phyloP scores from a whole-genome alignment of 2,329 filamentous ascomycete species.

The Rhinocladiella similis region DNA sequence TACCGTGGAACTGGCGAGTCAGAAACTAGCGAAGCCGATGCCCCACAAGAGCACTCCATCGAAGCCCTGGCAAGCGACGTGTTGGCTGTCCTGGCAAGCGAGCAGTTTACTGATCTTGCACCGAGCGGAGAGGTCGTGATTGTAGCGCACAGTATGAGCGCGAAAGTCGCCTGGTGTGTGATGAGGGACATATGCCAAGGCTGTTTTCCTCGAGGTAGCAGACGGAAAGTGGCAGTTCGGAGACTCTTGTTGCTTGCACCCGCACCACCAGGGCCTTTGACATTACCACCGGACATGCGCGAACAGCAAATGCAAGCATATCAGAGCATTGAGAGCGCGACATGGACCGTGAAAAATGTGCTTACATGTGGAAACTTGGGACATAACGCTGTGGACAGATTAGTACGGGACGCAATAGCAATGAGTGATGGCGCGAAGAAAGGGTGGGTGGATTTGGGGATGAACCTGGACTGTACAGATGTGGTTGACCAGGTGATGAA shows the following conservation, averaged over 20 bases:
- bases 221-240: neutral
- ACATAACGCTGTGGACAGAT: neutral
- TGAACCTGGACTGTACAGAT: neutral
- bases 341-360: slow-evolving; percentile 3
- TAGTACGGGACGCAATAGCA: neutral
- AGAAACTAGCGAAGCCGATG: neutral
- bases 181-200: neutral
- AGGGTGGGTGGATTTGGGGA: slow-evolving; percentile 5
- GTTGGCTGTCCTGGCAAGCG: neutral
- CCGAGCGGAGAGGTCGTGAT: neutral
- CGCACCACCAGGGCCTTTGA: neutral
- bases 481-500: neutral
- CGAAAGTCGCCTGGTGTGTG: slow-evolving; percentile 1
- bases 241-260: slow-evolving; percentile 1
- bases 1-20: slow-evolving; percentile 4
- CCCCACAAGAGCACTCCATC: neutral
- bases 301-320: slow-evolving; percentile 7
- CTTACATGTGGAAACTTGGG: neutral
- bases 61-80: neutral
- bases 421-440: slow-evolving; percentile 9
- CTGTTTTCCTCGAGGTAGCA: neutral
- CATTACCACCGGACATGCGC: slow-evolving; percentile 1
- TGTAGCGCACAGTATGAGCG: slow-evolving; percentile 8
- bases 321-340: slow-evolving; percentile 4
- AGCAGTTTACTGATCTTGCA: neutral